Conservation (phyloP, 139 green algal genomes). For the Spirogloea muscicola region DNA sequence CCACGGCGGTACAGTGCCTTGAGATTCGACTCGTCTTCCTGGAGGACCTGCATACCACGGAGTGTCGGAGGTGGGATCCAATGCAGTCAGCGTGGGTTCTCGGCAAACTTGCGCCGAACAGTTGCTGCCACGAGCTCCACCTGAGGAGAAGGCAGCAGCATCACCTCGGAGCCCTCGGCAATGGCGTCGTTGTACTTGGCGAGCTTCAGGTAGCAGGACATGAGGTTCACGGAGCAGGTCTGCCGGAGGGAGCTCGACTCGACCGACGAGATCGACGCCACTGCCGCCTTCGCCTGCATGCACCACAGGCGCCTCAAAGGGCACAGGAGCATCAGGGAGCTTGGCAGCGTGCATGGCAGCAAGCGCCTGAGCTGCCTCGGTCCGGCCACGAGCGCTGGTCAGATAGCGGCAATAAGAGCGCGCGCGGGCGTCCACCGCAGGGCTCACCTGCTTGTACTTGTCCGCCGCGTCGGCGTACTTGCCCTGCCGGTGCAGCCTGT, state of each 20-base stretch:
- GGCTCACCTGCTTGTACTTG: slow-evolving; percentile 27
- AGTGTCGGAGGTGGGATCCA: too few species aligned
- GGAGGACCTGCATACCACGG: not conserved
- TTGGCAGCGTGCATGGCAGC: not conserved
- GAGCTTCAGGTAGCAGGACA: slow-evolving; percentile 50
- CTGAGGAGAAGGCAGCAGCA: too few species aligned
- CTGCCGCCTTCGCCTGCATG: slow-evolving; percentile 46
- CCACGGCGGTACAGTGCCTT: slow-evolving; percentile 3
- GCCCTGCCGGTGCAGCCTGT: slow-evolving; percentile 22
- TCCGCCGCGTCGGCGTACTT: slow-evolving; percentile 39
- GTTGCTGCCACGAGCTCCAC: too few species aligned
- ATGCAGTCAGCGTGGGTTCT: too few species aligned
- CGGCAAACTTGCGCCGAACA: too few species aligned
- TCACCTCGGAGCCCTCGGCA: slow-evolving; percentile 35
- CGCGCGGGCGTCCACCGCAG: too few species aligned
- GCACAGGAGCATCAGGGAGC: not conserved
- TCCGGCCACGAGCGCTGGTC: not conserved
- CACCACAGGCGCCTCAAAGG: too few species aligned
- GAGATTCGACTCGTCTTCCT: not conserved
- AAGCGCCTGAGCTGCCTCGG: not conserved
- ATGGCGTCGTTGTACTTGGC: slow-evolving; percentile 32
- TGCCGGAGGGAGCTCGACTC: slow-evolving; percentile 11
- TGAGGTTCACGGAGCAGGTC: slow-evolving; percentile 41
- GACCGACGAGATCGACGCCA: slow-evolving; percentile 8
- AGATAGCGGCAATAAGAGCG: not conserved